phyloP scores from a whole-genome alignment of 2,329 filamentous ascomycete species.

The Claviceps arundinis region DNA sequence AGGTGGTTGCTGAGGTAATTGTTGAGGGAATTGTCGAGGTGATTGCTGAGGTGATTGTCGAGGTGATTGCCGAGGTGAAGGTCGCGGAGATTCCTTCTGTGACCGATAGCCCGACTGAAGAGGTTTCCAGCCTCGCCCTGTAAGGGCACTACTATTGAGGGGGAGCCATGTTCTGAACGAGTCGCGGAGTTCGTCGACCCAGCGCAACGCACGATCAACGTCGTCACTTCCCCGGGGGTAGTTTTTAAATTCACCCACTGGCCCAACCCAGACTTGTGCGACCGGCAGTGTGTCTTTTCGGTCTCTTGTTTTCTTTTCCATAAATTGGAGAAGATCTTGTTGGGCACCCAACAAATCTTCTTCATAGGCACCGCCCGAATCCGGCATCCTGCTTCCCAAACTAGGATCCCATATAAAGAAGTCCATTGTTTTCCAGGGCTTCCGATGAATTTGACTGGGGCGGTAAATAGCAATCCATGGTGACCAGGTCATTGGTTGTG shows the following conservation, averaged over 20 bases:
- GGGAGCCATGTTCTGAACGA: conserved; percentile 25
- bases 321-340: conserved; percentile 25
- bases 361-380: conserved; percentile 11
- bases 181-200: conserved; percentile 19
- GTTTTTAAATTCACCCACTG: conserved; percentile 11
- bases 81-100: too few species aligned
- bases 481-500: neutral
- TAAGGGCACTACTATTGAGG: conserved; percentile 15
- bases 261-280: conserved; percentile 32
- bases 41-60: too few species aligned
- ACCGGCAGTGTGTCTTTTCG: conserved; percentile 22
- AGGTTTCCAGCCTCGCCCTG: conserved; percentile 23
- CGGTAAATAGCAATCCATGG: conserved; percentile 41
- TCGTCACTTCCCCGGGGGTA: conserved; percentile 17
- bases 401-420: conserved; percentile 41
- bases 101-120: conserved; percentile 11
- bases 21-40: too few species aligned
- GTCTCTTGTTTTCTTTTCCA: conserved; percentile 17
- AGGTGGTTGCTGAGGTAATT: too few species aligned
- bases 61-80: too few species aligned
- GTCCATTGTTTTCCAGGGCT: conserved; percentile 24
- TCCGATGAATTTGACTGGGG: conserved; percentile 24
- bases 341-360: conserved; percentile 32
- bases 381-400: conserved; percentile 14
- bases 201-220: conserved; percentile 29